Evolutionary conservation across 495 filamentous ascomycete genomes (phyloP).

Genomic region (Daldinia caldariorum): DNA sequence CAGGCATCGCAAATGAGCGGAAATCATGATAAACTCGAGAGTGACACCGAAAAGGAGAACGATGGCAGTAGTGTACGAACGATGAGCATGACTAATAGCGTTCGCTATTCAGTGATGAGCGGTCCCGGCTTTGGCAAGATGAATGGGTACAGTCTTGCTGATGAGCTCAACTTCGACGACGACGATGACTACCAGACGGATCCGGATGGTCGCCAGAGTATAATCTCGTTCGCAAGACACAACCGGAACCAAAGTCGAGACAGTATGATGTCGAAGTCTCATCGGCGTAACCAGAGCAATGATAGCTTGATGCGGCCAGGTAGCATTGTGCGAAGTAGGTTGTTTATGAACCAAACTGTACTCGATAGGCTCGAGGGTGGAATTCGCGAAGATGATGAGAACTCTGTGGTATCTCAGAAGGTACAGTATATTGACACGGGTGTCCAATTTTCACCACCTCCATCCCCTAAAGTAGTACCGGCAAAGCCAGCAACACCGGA

Average conservation of each 20-base stretch:
- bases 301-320: conserved; percentile 62
- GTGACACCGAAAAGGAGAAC: conserved; percentile 67
- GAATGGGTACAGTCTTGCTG: conserved; percentile 81
- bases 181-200: conserved; percentile 72
- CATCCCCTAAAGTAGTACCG: conserved; percentile 68
- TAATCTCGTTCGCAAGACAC: conserved; percentile 54
- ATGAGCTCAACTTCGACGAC: conserved; percentile 87
- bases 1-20: conserved; percentile 66
- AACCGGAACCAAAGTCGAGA: conserved; percentile 56
- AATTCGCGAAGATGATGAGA: conserved; percentile 60
- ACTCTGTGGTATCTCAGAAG: conserved; percentile 21
- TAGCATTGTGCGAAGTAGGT: conserved; percentile 58
- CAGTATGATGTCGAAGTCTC: conserved; percentile 55
- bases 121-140: conserved; percentile 62
- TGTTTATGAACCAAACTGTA: conserved; percentile 59
- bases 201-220: conserved; percentile 64
- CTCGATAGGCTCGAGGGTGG: conserved; percentile 62
- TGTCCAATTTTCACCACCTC: conserved; percentile 82
- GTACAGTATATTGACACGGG: conserved; percentile 68
- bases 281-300: conserved; percentile 60
- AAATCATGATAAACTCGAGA: conserved; percentile 53
- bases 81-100: conserved; percentile 78
- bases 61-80: conserved; percentile 82
- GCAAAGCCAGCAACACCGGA: conserved; percentile 56
- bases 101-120: conserved; percentile 75